phyloP scores from a whole-genome alignment of 2,329 filamentous ascomycete genomes.

The Phaeomoniella chlamydospora region DNA sequence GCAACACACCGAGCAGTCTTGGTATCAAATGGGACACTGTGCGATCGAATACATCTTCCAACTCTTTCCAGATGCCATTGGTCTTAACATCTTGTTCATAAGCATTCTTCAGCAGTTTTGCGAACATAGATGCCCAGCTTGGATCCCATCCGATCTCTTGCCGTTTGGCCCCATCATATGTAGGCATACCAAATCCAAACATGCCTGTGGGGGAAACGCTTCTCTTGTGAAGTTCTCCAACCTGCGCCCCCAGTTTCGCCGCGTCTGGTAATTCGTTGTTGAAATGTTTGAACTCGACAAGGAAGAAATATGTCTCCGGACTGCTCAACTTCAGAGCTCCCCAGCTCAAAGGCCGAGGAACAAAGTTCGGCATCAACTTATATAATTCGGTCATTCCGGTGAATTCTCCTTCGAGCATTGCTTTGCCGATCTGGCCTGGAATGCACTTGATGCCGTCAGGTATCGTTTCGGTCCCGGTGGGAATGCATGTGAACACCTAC shows the following conservation, averaged over 20 bases:
- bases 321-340: conserved; percentile 10
- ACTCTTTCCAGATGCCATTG: background rate
- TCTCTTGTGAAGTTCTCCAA: conserved; percentile 16
- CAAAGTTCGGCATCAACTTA: conserved; percentile 12
- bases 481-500: background rate
- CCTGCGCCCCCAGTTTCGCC: conserved; percentile 9
- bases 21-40: conserved; percentile 22
- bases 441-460: no score
- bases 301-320: conserved; percentile 15
- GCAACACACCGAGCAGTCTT: conserved; percentile 11
- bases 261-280: conserved; percentile 13
- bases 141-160: conserved; percentile 9
- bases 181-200: conserved; percentile 22
- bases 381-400: conserved; percentile 16
- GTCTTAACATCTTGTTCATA: background rate
- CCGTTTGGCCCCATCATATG: conserved; percentile 15
- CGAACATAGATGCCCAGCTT: background rate
- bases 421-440: background rate
- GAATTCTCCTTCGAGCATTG: conserved; percentile 17
- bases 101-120: background rate
- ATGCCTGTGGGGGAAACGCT: conserved; percentile 16
- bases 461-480: no score
- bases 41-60: background rate
- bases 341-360: conserved; percentile 15
- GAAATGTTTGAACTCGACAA: conserved; percentile 18